phyloP scores from a whole-genome alignment of 129 eudicot species.

The Chrysanthemum lavandulifolium region DNA sequence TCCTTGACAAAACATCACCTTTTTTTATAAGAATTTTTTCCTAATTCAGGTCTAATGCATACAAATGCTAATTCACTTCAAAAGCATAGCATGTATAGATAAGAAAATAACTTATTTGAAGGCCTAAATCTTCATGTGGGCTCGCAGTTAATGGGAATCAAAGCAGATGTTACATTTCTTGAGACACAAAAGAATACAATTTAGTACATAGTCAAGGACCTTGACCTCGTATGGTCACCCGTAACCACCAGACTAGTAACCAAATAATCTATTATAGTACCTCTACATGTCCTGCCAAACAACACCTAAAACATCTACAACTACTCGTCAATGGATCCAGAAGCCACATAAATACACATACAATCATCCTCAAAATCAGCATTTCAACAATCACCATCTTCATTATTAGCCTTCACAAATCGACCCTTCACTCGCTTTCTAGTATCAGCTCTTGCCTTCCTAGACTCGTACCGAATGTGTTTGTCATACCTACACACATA shows the following conservation, averaged over 20 bases:
- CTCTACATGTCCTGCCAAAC: slow-evolving; percentile 18
- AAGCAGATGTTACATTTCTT: slow-evolving; percentile 16
- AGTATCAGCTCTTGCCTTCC: slow-evolving; percentile 96
- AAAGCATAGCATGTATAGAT: no score
- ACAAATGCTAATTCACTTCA: no score
- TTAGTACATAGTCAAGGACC: slow-evolving; percentile 19
- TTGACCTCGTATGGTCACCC: not conserved
- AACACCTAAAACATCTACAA: slow-evolving; percentile 23
- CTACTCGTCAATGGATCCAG: not conserved
- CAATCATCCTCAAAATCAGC: not conserved
- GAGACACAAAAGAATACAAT: slow-evolving; percentile 25
- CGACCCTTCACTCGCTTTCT: slow-evolving; percentile 95
- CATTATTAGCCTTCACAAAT: slow-evolving; percentile 77
- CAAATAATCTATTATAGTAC: not conserved
- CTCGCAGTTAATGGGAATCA: slow-evolving; percentile 4
- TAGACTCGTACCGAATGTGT: slow-evolving; percentile 89
- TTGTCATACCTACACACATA: slow-evolving; percentile 68
- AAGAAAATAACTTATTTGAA: not conserved
- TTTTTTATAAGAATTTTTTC: no score
- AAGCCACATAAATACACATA: slow-evolving; percentile 23
- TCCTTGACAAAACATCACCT: no score
- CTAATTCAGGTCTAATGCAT: no score
- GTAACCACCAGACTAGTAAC: not conserved
- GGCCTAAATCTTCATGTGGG: slow-evolving; percentile 2
- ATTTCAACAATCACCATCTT: slow-evolving; percentile 39